Conservation (phyloP, 176 grass and related monocot species). For the Phoenix roebelenii region DNA sequence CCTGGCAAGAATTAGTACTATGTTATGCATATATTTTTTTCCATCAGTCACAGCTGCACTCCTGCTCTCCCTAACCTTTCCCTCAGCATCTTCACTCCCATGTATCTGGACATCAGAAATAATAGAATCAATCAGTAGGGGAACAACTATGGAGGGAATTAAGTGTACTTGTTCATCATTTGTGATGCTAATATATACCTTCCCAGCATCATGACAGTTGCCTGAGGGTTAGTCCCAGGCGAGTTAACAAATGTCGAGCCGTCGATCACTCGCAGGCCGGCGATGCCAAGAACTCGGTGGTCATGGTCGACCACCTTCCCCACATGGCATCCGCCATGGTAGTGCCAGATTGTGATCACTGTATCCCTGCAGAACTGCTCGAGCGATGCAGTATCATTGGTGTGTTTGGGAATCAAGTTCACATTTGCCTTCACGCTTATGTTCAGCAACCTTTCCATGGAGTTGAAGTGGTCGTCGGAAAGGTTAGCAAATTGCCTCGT, state of each 20-base stretch:
- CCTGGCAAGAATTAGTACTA: slow-evolving; percentile 43
- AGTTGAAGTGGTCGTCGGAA: slow-evolving; percentile 20
- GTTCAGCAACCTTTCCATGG: slow-evolving; percentile 67
- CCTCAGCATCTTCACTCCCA: slow-evolving; percentile 79
- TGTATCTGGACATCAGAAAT: slow-evolving; percentile 42
- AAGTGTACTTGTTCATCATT: not conserved
- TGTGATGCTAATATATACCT: slow-evolving; percentile 32
- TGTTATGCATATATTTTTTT: slow-evolving; percentile 1
- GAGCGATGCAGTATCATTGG: slow-evolving; percentile 59
- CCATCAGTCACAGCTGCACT: slow-evolving; percentile 18
- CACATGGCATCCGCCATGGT: slow-evolving; percentile 76
- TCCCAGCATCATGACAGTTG: slow-evolving; percentile 89
- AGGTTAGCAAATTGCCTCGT: slow-evolving; percentile 57
- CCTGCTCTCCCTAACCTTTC: slow-evolving; percentile 38
- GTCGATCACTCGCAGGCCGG: slow-evolving; percentile 51
- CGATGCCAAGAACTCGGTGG: slow-evolving; percentile 42
- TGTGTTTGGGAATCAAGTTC: slow-evolving; percentile 80
- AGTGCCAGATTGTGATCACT: slow-evolving; percentile 86
- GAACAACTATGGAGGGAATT: not conserved
- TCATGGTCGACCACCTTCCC: slow-evolving; percentile 67
- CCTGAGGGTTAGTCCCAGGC: slow-evolving; percentile 84
- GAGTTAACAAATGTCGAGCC: slow-evolving; percentile 54
- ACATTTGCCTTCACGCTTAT: slow-evolving; percentile 69
- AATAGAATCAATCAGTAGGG: slow-evolving; percentile 8
- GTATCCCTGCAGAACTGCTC: slow-evolving; percentile 90